phyloP scores from a whole-genome alignment of 345 rosid genomes.

The Punica granatum region DNA sequence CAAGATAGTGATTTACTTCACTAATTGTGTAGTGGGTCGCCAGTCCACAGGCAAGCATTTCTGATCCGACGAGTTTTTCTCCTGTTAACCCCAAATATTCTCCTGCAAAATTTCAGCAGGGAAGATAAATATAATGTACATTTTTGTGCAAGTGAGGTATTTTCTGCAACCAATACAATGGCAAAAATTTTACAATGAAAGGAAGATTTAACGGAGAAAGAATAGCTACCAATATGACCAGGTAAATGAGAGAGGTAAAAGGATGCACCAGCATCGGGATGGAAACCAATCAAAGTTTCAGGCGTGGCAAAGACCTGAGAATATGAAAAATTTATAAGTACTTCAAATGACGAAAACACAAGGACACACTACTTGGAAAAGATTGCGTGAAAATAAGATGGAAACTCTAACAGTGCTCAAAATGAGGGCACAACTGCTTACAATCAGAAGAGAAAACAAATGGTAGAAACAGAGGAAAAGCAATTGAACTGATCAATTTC shows the following conservation, averaged over 20 bases:
- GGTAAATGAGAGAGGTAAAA: slow-evolving; percentile 81
- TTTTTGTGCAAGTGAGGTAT: background rate
- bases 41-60: slow-evolving; percentile 84
- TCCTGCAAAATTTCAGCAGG: slow-evolving; percentile 36
- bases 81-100: slow-evolving; percentile 86
- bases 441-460: background rate
- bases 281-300: slow-evolving; percentile 87
- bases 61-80: slow-evolving; percentile 75
- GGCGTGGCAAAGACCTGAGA: slow-evolving; percentile 92
- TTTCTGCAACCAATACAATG: background rate
- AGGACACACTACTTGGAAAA: background rate
- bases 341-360: background rate
- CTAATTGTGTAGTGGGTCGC: slow-evolving; percentile 70
- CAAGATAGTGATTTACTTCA: slow-evolving; percentile 32
- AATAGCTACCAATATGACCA: slow-evolving; percentile 64
- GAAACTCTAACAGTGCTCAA: background rate
- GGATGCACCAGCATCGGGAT: slow-evolving; percentile 98
- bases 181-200: background rate
- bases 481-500: background rate
- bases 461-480: background rate
- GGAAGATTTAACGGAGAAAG: background rate
- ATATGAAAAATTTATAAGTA: background rate
- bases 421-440: background rate
- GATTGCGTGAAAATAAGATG: background rate
- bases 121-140: background rate